phyloP scores from a whole-genome alignment of 306 rosid species.

The Dicorynia guianensis region DNA sequence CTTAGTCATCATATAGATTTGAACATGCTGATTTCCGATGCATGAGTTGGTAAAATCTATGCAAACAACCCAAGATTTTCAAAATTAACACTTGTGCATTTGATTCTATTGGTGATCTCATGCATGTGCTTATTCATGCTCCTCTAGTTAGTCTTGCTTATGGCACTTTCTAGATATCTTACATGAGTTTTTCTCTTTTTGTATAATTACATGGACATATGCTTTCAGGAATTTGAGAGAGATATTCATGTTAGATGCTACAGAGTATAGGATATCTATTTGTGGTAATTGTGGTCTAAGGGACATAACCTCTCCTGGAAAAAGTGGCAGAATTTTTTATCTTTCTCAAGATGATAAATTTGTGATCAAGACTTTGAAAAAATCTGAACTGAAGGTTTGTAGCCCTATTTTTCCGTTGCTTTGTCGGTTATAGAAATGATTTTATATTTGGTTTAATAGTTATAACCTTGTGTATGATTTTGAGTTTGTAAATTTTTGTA shows the following conservation, averaged over 20 bases:
- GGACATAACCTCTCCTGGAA: constrained; percentile 91
- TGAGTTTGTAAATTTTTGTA: neutral
- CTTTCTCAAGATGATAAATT: constrained; percentile 97
- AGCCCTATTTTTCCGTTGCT: constrained; percentile 19
- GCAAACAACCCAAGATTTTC: neutral
- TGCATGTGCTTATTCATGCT: constrained; percentile 23
- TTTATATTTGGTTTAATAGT: neutral
- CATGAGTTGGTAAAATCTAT: neutral
- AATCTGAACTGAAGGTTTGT: constrained; percentile 88
- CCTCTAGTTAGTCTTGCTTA: neutral
- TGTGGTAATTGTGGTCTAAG: constrained; percentile 89
- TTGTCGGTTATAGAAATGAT: neutral
- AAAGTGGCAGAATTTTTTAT: constrained; percentile 98
- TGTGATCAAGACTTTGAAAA: constrained; percentile 87
- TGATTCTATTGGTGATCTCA: constrained; percentile 13
- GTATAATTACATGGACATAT: constrained; percentile 30
- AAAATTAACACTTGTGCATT: constrained; percentile 15
- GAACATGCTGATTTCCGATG: constrained; percentile 16
- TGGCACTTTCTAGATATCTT: neutral
- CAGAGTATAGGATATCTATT: constrained; percentile 98
- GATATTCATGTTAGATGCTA: constrained; percentile 97
- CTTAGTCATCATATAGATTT: constrained; percentile 5
- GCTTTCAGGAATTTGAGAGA: constrained; percentile 94
- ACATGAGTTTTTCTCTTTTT: constrained; percentile 16
- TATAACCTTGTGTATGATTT: constrained; percentile 11